These are phyloP conservation scores for Forsythia suspensa DNA, from an alignment of 257 asterid genomes.

Conservation along the genomic window DNA sequence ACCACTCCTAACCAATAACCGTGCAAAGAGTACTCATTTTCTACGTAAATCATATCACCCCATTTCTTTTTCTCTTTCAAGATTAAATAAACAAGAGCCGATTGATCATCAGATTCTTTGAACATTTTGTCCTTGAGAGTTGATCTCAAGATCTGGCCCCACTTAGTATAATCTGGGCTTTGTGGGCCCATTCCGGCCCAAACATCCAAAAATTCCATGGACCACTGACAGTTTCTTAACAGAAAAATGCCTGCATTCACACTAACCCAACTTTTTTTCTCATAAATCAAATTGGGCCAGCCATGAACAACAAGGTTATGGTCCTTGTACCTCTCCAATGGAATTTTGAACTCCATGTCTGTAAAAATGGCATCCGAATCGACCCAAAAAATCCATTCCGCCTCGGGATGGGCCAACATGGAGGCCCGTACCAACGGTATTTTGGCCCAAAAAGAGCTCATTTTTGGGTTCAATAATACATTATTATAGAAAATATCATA, in stretches of 20 bases:
- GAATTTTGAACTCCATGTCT: conserved; percentile 75
- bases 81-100: conserved; percentile 62
- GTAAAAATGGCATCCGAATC: conserved; percentile 81
- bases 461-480: conserved; percentile 48
- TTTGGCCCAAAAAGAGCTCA: conserved; percentile 64
- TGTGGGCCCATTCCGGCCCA: conserved; percentile 87
- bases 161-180: conserved; percentile 48
- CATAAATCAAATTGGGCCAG: conserved; percentile 62
- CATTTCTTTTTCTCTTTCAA: conserved; percentile 57
- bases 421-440: conserved; percentile 59
- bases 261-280: conserved; percentile 73
- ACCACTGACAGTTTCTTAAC: conserved; percentile 77
- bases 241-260: conserved; percentile 73
- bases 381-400: conserved; percentile 75
- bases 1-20: conserved; percentile 78
- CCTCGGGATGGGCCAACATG: conserved; percentile 76
- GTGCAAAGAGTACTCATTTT: conserved; percentile 61
- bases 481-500: conserved; percentile 60
- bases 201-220: conserved; percentile 67
- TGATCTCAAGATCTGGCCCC: conserved; percentile 52
- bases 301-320: conserved; percentile 70
- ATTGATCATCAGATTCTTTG: conserved; percentile 73
- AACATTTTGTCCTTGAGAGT: conserved; percentile 61
- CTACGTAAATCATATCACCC: conserved; percentile 67
- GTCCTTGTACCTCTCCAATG: conserved; percentile 52